These are phyloP conservation scores for Erodium chrysanthum DNA, from an alignment of 441 rosid species.

Conservation along the genomic window DNA sequence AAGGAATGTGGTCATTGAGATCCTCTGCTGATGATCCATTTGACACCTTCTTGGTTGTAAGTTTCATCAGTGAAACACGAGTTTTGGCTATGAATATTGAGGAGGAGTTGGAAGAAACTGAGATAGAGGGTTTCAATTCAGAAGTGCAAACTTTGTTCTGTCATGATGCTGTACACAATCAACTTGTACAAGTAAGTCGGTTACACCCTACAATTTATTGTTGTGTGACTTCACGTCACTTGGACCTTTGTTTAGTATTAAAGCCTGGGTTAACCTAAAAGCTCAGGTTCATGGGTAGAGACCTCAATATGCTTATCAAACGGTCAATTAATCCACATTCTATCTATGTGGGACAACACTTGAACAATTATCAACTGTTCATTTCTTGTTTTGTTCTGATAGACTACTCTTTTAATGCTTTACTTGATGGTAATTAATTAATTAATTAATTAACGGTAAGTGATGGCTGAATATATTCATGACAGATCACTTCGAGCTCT, in stretches of 20 bases:
- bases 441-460: slow-evolving; percentile 5
- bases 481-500: slow-evolving; percentile 84
- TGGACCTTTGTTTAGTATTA: too few species aligned
- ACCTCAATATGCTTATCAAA: too few species aligned
- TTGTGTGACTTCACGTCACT: background rate
- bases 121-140: slow-evolving; percentile 86
- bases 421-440: background rate
- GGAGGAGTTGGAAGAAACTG: slow-evolving; percentile 97
- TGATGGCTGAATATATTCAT: slow-evolving; percentile 16
- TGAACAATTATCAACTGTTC: background rate
- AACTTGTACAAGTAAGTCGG: slow-evolving; percentile 67
- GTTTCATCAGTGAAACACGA: slow-evolving; percentile 91
- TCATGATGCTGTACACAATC: slow-evolving; percentile 85
- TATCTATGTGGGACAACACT: too few species aligned
- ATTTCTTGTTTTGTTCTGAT: background rate
- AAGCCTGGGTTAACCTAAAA: too few species aligned
- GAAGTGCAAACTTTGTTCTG: slow-evolving; percentile 93
- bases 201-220: background rate
- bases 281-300: too few species aligned
- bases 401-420: background rate
- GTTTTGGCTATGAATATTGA: slow-evolving; percentile 94
- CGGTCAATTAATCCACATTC: too few species aligned
- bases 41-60: slow-evolving; percentile 91
- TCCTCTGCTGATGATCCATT: slow-evolving; percentile 82
- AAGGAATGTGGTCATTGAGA: slow-evolving; percentile 98